Base-by-base conservation (phyloP, 2,329 filamentous ascomycete genomes). In the Aspergillus flavus region DNA sequence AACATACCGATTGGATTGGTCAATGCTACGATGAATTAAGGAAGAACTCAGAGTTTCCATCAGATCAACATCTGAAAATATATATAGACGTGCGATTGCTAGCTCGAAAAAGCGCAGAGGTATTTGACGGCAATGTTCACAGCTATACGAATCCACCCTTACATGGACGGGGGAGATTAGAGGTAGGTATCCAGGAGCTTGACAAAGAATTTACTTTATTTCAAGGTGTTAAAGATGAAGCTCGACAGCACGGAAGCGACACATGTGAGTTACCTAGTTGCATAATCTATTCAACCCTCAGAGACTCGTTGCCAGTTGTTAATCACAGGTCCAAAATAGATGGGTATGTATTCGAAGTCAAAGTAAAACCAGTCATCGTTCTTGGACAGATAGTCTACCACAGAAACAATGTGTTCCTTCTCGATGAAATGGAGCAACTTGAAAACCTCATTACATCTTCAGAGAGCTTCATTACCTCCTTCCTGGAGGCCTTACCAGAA, bases 1-100 rank as follows among this genome's bases (percentile, higher is more conserved):
- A 43, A 30, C 21, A 63, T 32, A 63, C 64, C 11, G 46, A 34
- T 21, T 66, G 62, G 62, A 61, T 66, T n/a, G 9, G 61, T 9
- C 55, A 61, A 9, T 66, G 62, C 32, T 57, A 58, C 14, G 26
- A 50, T 4, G 28, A 45, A 4, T 45, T 66, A 14, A 23, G 50
- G 2, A 16, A 52, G 14, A 62, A 32, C 6, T 36, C 48, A 2
- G 62, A 66, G 43, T 64, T 54, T 36, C 58, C 62, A n/a, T 61
- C 62, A 4, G 64, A 66, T 26, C 12, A 19, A 28, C 48, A 53
- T 12, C 53, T 66, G 16, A 57, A 52, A n/a, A 34, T 10, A 5
- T 64, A 64, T 53, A 34, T 64, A 1, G 54, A 57, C 5, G 48
- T 56, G 6, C 43, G 48, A 10, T n/a, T 21, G 12, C 46, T 58